Evolutionary conservation across 2,329 filamentous ascomycete genomes (phyloP), one percentile per base, ranked within the genome.

Genomic region (Exophiala bonariae): DNA sequence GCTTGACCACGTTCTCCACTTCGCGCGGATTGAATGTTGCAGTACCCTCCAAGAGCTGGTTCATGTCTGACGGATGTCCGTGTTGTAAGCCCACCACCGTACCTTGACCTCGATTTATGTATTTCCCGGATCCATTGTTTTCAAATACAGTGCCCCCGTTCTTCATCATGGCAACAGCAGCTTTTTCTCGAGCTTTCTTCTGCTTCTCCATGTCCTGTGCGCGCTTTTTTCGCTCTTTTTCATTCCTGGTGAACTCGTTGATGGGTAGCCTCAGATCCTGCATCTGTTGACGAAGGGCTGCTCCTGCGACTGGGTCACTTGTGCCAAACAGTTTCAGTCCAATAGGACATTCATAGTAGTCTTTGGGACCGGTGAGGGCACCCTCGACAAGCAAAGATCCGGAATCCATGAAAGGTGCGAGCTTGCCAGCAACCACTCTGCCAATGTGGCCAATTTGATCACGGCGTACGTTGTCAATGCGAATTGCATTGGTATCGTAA

Each of bases 371-470:
- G 4, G 78, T 81, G 36, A 95, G 75, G 13, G 79, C 70, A 1
- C 81, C 87, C 63, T 95, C 89, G 5, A 91, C 63, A 1, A 79
- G 62, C 7, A 93, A 70, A 14, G 77, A 77, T 42, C 73, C 73
- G 1, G 68, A 66, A 57, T 89, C 85, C 60, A 71, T 33, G 34
- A 54, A n/a, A 13, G 59, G 79, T 0, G 87, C 82, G 43, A 96
- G 69, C 65, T 87, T 92, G n/a, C 74, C 70, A 1, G 83, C 88
- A 17, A 89, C 61, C 1, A 68, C 73, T 10, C 81, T 75, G 5
- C 87, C 85, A 32, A 95, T 73, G 66, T 95, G 89, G 1, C 89
- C 89, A 58, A 95, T 87, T 60, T 95, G 89, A 6, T 67, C 64
- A 13, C 81, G 79, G 61, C 86, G 78, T 11, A 91, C 87, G 64